These are phyloP conservation scores for Nissolia schottii DNA, from an alignment of 306 rosid genomes.

Conservation along the genomic window DNA sequence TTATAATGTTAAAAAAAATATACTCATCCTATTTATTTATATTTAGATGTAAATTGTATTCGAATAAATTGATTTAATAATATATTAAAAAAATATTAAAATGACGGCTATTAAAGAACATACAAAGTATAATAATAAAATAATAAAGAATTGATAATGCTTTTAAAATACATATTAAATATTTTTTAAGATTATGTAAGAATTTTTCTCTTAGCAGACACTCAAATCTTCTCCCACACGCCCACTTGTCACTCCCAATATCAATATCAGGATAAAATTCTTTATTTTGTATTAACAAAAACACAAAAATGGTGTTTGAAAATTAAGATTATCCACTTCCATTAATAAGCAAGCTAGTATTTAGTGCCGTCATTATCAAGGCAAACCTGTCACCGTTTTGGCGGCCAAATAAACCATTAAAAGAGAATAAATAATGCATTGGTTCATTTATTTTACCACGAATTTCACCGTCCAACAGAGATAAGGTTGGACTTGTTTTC, in stretches of 20 bases:
- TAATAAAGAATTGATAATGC: no score
- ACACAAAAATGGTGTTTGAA: constrained; percentile 18
- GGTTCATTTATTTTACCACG: not conserved
- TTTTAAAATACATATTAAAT: no score
- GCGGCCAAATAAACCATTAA: constrained; percentile 31
- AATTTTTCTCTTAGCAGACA: no score
- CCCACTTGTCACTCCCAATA: constrained; percentile 39
- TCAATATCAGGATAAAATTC: constrained; percentile 40
- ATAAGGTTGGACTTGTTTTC: constrained; percentile 19
- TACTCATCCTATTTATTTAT: no score
- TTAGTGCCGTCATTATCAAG: constrained; percentile 24
- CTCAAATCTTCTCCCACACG: constrained; percentile 15
- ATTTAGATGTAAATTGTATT: no score
- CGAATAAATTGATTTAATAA: no score
- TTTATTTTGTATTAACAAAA: constrained; percentile 26
- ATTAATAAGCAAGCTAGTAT: constrained; percentile 18
- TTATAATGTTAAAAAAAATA: no score
- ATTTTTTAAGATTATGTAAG: no score
- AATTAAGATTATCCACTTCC: constrained; percentile 61
- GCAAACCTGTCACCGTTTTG: constrained; percentile 4
- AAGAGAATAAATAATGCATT: constrained; percentile 17
- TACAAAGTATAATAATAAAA: no score
- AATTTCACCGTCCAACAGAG: constrained; percentile 19
- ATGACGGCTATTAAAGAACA: no score
- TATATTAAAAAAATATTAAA: no score